Evolutionary conservation across 768 basidiomycete species (phyloP), one percentile per base, ranked within the genome.

Genomic region (Melanogaster broomeanus): DNA sequence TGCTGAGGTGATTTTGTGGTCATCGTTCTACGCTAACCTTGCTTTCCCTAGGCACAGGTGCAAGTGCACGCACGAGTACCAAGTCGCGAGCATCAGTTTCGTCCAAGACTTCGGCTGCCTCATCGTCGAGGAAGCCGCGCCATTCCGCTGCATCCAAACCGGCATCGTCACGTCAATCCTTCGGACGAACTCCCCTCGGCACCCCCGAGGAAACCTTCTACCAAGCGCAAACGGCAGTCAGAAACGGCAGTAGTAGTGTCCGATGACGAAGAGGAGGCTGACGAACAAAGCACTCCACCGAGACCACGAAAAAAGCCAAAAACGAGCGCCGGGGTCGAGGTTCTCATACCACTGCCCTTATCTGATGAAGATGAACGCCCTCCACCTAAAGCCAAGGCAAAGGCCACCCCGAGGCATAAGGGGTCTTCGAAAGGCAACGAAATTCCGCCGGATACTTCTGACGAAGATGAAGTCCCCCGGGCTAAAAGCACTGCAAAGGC

Each of bases 291-390:
- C 18, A 56, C 55, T 10, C n/a, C 28, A 19, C 24, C 49, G 0
- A 43, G 60, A 16, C 64, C 60, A 6, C 41, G 6, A 34, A 67
- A 67, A 53, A 67, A 53, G 48, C 62, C 41, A 9, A 67, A 39
- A 28, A 39, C 28, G 34, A n/a, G 15, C 31, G 31, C 12, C 10
- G 28, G 11, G 2, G 27, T 58, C 21, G 55, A 62, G 6, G 30
- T 19, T 4, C 21, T 42, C 13, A 19, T 68, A 0, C 51, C 61
- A 0, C 44, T 55, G 0, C 18, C 63, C 3, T 52, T 61, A 5
- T 49, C 58, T 13, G 52, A 56, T 10, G 56, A 56, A 9, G 56
- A 59, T 3, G 51, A 8, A 6, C 52, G 45, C 2, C 28, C 6
- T 0, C 15, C 39, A 22, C 21, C 8, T n/a, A 19, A 34, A 10